Conservation (phyloP, 2,329 filamentous ascomycete genomes). For the Aspergillus cejpii region DNA sequence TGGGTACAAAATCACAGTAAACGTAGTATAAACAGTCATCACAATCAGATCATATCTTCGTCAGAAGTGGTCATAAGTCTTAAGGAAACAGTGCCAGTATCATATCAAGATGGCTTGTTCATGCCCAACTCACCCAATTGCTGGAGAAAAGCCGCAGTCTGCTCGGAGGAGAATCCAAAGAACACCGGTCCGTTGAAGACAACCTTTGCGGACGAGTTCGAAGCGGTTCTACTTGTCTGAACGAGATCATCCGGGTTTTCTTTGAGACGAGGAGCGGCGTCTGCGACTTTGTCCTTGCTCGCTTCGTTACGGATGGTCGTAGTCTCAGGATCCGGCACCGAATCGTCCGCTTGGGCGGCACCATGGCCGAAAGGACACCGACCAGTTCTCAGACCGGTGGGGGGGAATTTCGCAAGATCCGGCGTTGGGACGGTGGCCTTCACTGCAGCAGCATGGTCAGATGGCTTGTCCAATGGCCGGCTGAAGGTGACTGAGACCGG, state of each 20-base stretch:
- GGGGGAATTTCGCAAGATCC: constrained; percentile 4
- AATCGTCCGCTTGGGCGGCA: constrained; percentile 13
- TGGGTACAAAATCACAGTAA: neutral
- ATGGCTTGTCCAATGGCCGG: constrained; percentile 12
- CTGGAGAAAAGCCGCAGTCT: constrained; percentile 70
- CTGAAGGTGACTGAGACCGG: constrained; percentile 16
- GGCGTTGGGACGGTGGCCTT: constrained; percentile 10
- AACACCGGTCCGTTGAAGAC: constrained; percentile 91
- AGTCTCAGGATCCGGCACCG: constrained; percentile 7
- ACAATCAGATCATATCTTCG: neutral
- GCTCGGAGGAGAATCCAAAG: constrained; percentile 79
- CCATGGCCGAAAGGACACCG: constrained; percentile 34
- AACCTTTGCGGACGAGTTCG: constrained; percentile 54
- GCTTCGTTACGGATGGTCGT: constrained; percentile 13
- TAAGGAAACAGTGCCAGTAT: no score
- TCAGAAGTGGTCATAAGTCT: neutral
- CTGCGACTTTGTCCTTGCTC: constrained; percentile 5
- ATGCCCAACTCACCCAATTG: constrained; percentile 36
- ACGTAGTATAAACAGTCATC: neutral
- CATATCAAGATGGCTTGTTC: neutral
- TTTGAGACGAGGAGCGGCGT: constrained; percentile 5
- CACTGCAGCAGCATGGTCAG: constrained; percentile 11
- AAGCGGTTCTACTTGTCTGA: constrained; percentile 3
- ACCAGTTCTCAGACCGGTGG: constrained; percentile 18
- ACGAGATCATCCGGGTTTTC: constrained; percentile 6